These are phyloP conservation scores for Salix exigua DNA, from an alignment of 345 rosid species.

Conservation along the genomic window DNA sequence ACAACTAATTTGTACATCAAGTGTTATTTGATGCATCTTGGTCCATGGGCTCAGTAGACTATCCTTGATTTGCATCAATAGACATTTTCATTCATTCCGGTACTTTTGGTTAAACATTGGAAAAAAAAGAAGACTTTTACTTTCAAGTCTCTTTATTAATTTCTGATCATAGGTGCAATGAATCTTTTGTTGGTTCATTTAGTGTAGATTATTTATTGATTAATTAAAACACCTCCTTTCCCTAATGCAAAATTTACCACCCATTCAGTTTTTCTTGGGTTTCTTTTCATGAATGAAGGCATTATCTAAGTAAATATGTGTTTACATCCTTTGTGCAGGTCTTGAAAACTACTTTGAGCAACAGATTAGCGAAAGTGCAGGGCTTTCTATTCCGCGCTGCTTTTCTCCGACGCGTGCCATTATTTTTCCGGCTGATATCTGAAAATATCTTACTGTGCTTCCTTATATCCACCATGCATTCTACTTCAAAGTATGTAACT, in stretches of 20 bases:
- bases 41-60: neutral
- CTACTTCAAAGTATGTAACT: conserved; percentile 86
- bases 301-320: neutral
- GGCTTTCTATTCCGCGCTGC: conserved; percentile 97
- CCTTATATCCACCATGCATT: conserved; percentile 69
- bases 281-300: neutral
- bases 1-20: neutral
- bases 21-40: neutral
- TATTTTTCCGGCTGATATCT: conserved; percentile 75
- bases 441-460: conserved; percentile 90
- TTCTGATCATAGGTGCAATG: neutral
- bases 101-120: too few relatives aligned
- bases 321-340: conserved; percentile 48
- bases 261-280: neutral
- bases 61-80: neutral
- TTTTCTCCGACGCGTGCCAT: conserved; percentile 83
- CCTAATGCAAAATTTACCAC: neutral
- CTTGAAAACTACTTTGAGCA: conserved; percentile 80
- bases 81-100: neutral
- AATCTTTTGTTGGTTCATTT: neutral
- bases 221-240: neutral
- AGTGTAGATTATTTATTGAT: neutral
- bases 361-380: conserved; percentile 95
- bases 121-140: neutral
- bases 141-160: neutral